phyloP scores from a whole-genome alignment of 2,329 filamentous ascomycete species.

The Cladosporium sp. region DNA sequence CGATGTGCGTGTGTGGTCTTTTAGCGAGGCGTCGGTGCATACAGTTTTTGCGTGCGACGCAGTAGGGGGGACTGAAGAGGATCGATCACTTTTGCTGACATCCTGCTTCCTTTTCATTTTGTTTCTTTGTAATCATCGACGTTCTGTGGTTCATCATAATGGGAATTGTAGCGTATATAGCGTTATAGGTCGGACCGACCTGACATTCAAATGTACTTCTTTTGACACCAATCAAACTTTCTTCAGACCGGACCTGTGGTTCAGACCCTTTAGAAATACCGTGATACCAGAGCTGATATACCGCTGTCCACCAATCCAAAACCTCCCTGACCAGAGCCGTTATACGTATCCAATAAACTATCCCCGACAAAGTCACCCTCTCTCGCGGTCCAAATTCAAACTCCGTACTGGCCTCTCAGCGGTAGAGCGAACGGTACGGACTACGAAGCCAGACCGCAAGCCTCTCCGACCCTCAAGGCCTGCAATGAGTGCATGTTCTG shows the following conservation, averaged over 20 bases:
- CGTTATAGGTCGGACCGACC: not conserved
- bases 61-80: not conserved
- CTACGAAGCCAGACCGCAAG: too few relatives aligned
- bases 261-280: not conserved
- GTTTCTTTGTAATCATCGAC: not conserved
- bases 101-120: not conserved
- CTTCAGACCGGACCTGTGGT: not conserved
- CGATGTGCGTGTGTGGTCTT: not conserved
- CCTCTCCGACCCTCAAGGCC: too few relatives aligned
- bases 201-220: not conserved
- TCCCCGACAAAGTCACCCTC: too few relatives aligned
- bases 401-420: too few relatives aligned
- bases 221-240: not conserved
- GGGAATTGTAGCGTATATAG: slow-evolving; percentile 13
- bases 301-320: not conserved
- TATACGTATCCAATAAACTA: too few relatives aligned
- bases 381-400: too few relatives aligned
- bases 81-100: not conserved
- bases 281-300: not conserved
- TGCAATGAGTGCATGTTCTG: too few relatives aligned
- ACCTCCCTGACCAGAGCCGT: not conserved
- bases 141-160: not conserved
- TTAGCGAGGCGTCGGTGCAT: slow-evolving; percentile 12
- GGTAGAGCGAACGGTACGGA: too few relatives aligned
- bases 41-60: not conserved